phyloP scores from a whole-genome alignment of 1,139 yeast genomes.

The Yamadazyma mexicana region DNA sequence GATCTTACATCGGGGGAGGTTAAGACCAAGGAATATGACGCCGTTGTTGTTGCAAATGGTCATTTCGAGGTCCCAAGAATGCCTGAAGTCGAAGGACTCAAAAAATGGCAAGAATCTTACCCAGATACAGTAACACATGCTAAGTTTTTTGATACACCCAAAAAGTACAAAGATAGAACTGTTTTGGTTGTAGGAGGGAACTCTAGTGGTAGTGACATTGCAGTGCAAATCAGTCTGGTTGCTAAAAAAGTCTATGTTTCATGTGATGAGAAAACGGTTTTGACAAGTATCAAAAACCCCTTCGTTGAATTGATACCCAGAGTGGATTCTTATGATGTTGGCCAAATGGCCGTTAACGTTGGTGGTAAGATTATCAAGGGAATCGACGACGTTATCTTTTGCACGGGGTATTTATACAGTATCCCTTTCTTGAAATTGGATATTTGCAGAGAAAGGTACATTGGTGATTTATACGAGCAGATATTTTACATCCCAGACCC shows the following conservation, averaged over 20 bases:
- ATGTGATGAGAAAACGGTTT: conserved; percentile 33
- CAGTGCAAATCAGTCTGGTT: conserved; percentile 33
- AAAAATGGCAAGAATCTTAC: conserved; percentile 32
- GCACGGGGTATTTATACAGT: conserved; percentile 50
- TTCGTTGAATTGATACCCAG: conserved; percentile 25
- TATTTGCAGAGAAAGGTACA: conserved; percentile 20
- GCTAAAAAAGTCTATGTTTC: conserved; percentile 22
- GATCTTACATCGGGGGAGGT: conserved; percentile 5
- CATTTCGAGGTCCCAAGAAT: conserved; percentile 47
- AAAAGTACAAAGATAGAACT: conserved; percentile 29
- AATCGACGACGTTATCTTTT: conserved; percentile 43
- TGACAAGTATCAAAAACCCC: conserved; percentile 29
- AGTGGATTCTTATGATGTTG: conserved; percentile 28
- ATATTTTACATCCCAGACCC: conserved; percentile 48
- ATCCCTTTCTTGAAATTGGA: conserved; percentile 36
- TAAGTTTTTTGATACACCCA: conserved; percentile 37
- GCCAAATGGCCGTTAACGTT: conserved; percentile 26
- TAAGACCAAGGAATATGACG: conserved; percentile 33
- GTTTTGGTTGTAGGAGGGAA: conserved; percentile 44
- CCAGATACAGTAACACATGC: conserved; percentile 43
- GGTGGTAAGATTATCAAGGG: conserved; percentile 24
- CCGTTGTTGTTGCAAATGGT: conserved; percentile 49
- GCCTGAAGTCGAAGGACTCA: conserved; percentile 45
- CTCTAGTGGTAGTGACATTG: conserved; percentile 49
- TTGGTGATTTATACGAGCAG: conserved; percentile 37